Evolutionary conservation across 139 green algal species (phyloP), one percentile per base, ranked within the genome.

Genomic region (Picochlorum sp.): DNA sequence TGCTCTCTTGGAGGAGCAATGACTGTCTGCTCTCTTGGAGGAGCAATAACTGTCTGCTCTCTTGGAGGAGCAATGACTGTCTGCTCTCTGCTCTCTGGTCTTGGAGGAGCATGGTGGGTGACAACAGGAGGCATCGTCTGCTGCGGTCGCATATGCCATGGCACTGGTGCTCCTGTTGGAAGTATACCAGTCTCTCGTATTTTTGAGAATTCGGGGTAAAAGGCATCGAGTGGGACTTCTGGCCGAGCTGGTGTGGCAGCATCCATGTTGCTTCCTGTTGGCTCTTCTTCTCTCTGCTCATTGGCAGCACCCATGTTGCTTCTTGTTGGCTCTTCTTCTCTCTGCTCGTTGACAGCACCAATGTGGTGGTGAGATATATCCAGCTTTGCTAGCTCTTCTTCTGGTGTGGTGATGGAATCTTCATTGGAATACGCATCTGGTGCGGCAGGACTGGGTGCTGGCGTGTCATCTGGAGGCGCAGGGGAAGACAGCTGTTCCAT

Each of bases 131-230:
- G n/a, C 16, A 20, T 20, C n/a, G 11, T 21, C 15, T 26, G 18
- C 47, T 21, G 16, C 15, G 47, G n/a, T 26, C 15, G 47, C 16
- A 21, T 21, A 54, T 37, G 23, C 21, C 20, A 30, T n/a, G 51
- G 51, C 11, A 59, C n/a, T n/a, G 69, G 69, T 57, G 67, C 34
- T 45, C 69, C 69, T 28, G 26, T 71, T 47, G 69, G 69, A 30
- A 76, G 63, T 34, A 76, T 65, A 28, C 69, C 69, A 4, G 69
- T 76, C 24, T 63, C 69, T 16, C 69, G 52, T 31, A 76, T 76
- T 37, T 67, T 44, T 18, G 69, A 63, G 71, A 76, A 76, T 57
- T 76, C 69, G 1, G 69, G 69, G 18, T 62, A 76, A 49, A 76
- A 76, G 0, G 61, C 45, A 20, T 76, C 69, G 31, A 62, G 24